These are phyloP conservation scores for Aspergillus hiratsukae DNA, from an alignment of 2,329 filamentous ascomycete genomes.

Conservation along the genomic window DNA sequence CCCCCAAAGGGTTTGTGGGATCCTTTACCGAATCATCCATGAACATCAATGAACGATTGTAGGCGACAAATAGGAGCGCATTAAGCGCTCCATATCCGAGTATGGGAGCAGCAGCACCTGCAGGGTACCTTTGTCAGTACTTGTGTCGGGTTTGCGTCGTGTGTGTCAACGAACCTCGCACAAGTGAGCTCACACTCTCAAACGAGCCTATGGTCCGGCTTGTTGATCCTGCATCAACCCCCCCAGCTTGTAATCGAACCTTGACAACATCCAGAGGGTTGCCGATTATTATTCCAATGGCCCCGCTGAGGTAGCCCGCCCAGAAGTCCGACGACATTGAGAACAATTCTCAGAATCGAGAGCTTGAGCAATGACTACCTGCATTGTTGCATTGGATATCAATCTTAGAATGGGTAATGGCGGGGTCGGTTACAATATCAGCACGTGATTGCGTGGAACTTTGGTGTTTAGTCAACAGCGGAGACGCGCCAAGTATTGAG, in stretches of 20 bases:
- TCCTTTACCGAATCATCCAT: slow-evolving; percentile 47
- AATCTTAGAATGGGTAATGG: neutral
- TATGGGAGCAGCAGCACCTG: slow-evolving; percentile 77
- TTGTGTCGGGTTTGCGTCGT: neutral
- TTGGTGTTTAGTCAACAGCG: slow-evolving; percentile 28
- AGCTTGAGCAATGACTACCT: neutral
- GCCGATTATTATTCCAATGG: slow-evolving; percentile 78
- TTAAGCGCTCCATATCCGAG: slow-evolving; percentile 89
- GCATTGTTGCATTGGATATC: neutral
- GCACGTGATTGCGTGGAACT: slow-evolving; percentile 31
- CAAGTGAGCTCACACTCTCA: slow-evolving; percentile 32
- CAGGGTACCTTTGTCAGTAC: slow-evolving; percentile 4
- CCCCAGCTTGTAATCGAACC: slow-evolving; percentile 70
- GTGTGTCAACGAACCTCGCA: slow-evolving; percentile 30
- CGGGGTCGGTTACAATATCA: neutral
- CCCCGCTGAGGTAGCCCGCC: slow-evolving; percentile 86
- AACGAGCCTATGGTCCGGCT: slow-evolving; percentile 26
- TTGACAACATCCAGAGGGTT: slow-evolving; percentile 80
- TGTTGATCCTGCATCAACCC: slow-evolving; percentile 20
- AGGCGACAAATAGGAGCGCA: slow-evolving; percentile 81
- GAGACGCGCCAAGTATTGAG: slow-evolving; percentile 12
- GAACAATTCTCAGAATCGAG: neutral
- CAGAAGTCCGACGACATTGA: slow-evolving; percentile 89
- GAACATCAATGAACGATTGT: slow-evolving; percentile 73
- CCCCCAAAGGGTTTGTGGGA: slow-evolving; percentile 40